A percentile compares a stretch with the other conserved stretches of the same genome.
These are phyloP conservation scores for Ramalina intermedia DNA, from an alignment of 495 filamentous ascomycete genomes.

Conservation along the genomic window DNA sequence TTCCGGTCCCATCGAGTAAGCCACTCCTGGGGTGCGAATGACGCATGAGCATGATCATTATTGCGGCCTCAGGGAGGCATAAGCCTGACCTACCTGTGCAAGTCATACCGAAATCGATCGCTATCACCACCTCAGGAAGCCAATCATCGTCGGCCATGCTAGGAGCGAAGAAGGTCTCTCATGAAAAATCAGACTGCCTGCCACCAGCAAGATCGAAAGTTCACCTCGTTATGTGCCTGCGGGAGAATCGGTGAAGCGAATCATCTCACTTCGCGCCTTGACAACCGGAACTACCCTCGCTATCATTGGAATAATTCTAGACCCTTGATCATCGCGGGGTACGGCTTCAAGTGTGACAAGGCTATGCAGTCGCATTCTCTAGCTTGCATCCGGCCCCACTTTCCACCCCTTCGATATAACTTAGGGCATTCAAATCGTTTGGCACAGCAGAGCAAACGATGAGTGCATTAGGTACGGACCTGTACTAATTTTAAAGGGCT, in stretches of 20 bases:
- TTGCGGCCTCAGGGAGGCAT: no score
- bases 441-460: no score
- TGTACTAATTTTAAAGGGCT: no score
- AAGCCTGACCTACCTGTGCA: slow-evolving; percentile 33
- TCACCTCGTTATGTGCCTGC: not conserved
- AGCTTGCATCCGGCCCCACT: no score
- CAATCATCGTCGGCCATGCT: slow-evolving; percentile 6
- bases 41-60: not conserved
- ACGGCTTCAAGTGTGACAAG: no score
- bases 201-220: not conserved
- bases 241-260: not conserved
- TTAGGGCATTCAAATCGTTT: no score
- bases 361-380: no score
- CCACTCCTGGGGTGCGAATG: slow-evolving; percentile 31
- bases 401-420: no score
- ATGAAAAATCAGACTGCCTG: not conserved
- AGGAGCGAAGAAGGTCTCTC: not conserved
- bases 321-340: no score
- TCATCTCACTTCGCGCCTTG: not conserved
- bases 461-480: no score
- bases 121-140: slow-evolving; percentile 40
- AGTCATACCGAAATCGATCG: slow-evolving; percentile 49
- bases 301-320: no score
- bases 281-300: no score
- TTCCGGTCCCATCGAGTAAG: slow-evolving; percentile 31